A percentile compares a stretch with the other conserved stretches of the same genome.
Conservation (phyloP, 129 eudicot genomes). For the Flaveria bidentis region DNA sequence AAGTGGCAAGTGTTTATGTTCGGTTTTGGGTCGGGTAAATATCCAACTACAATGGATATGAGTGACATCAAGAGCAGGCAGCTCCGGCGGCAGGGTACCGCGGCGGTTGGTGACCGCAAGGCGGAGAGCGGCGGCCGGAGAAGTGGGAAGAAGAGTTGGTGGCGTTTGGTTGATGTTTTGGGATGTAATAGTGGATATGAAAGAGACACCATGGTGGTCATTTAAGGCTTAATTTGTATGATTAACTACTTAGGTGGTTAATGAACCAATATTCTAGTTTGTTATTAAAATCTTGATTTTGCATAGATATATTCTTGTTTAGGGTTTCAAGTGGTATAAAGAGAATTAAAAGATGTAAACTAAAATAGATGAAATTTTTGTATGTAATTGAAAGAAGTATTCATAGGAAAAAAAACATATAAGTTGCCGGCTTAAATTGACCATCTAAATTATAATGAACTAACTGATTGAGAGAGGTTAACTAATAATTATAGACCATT, state of each 20-base stretch:
- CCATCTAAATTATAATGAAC: constrained; percentile 1
- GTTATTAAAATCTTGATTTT: not conserved
- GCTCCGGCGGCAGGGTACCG: constrained; percentile 23
- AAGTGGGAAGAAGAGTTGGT: constrained; percentile 42
- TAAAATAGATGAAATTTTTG: not conserved
- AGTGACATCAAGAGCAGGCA: constrained; percentile 54
- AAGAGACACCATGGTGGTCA: not conserved
- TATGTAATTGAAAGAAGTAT: not conserved
- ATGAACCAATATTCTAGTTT: not conserved
- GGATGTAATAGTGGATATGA: constrained; percentile 36
- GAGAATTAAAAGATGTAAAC: too few relatives aligned
- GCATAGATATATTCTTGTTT: too few relatives aligned
- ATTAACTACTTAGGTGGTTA: not conserved
- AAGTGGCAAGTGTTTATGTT: constrained; percentile 47
- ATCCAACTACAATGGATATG: constrained; percentile 39
- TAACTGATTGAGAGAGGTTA: not conserved
- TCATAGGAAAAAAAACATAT: too few relatives aligned
- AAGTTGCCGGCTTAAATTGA: constrained; percentile 3
- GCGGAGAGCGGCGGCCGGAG: constrained; percentile 20
- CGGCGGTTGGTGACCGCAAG: not conserved
- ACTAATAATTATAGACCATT: not conserved
- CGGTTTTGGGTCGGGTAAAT: constrained; percentile 39
- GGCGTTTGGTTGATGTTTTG: constrained; percentile 50
- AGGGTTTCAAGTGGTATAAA: too few relatives aligned
- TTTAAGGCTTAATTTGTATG: not conserved